phyloP scores from a whole-genome alignment of 768 basidiomycete genomes.

The Suillus paluster region DNA sequence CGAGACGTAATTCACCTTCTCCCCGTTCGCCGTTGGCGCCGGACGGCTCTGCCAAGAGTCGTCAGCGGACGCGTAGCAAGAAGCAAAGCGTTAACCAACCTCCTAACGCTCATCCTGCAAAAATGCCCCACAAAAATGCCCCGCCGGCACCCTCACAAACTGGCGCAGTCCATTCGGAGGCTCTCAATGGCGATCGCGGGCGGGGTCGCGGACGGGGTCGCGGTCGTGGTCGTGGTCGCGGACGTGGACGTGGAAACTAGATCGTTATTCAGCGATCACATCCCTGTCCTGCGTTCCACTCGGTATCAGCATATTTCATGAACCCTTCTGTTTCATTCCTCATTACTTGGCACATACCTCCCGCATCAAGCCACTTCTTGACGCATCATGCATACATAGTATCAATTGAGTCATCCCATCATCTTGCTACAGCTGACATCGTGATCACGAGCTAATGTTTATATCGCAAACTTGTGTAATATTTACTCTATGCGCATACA shows the following conservation, averaged over 20 bases:
- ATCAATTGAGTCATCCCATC: slow-evolving; percentile 5
- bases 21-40: not conserved
- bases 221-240: slow-evolving; percentile 45
- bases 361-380: slow-evolving; percentile 24
- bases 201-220: slow-evolving; percentile 40
- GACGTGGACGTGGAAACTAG: slow-evolving; percentile 39
- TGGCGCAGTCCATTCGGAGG: slow-evolving; percentile 11
- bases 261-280: slow-evolving; percentile 7
- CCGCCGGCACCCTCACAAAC: slow-evolving; percentile 16
- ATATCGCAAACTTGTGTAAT: slow-evolving; percentile 11
- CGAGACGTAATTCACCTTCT: slow-evolving; percentile 14
- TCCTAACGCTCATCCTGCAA: not conserved
- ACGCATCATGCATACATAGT: slow-evolving; percentile 26
- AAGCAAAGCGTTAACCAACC: not conserved
- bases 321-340: slow-evolving; percentile 16
- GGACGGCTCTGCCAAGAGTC: slow-evolving; percentile 11
- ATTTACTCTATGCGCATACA: slow-evolving; percentile 18
- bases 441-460: slow-evolving; percentile 4
- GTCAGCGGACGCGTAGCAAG: slow-evolving; percentile 7
- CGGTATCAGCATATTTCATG: slow-evolving; percentile 12
- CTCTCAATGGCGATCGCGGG: slow-evolving; percentile 38
- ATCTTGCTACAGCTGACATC: slow-evolving; percentile 1
- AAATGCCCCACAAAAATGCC: not conserved
- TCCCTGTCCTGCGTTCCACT: slow-evolving; percentile 10
- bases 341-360: slow-evolving; percentile 24